A percentile compares a stretch with the other conserved stretches of the same genome.
Evolutionary conservation across 805 yeast species (phyloP).

Genomic region (Brettanomyces nanus): DNA sequence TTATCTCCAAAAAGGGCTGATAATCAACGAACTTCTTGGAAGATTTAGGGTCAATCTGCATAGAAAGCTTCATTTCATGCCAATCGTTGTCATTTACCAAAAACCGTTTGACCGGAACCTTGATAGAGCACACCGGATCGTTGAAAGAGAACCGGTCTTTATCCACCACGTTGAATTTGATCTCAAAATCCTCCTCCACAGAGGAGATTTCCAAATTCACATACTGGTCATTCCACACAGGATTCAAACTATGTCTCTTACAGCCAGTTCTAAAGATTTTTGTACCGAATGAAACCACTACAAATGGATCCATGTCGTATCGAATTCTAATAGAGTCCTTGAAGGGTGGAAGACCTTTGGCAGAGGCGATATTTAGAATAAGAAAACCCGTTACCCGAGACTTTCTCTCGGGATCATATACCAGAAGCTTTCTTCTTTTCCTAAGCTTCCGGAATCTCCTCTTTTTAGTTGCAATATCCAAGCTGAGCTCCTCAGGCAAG

Average conservation of each 20-base stretch:
- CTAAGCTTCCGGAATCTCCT: not conserved
- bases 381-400: slow-evolving; percentile 48
- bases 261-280: slow-evolving; percentile 81
- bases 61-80: not conserved
- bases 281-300: slow-evolving; percentile 83
- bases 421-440: not conserved
- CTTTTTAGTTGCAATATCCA: not conserved
- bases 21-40: not conserved
- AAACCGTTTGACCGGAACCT: slow-evolving; percentile 33
- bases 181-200: slow-evolving; percentile 55
- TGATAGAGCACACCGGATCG: slow-evolving; percentile 67
- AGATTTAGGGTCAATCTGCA: not conserved
- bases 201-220: slow-evolving; percentile 69
- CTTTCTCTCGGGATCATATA: not conserved
- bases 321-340: slow-evolving; percentile 63
- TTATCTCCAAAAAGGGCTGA: not conserved
- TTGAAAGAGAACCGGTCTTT: slow-evolving; percentile 77
- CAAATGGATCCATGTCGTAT: slow-evolving; percentile 96
- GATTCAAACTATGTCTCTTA: slow-evolving; percentile 74
- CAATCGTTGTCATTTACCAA: slow-evolving; percentile 20
- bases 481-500: too few species aligned
- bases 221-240: slow-evolving; percentile 65
- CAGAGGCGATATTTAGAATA: slow-evolving; percentile 67
- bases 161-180: slow-evolving; percentile 71
- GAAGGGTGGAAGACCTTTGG: slow-evolving; percentile 72